Evolutionary conservation across 345 rosid species (phyloP).

Genomic region (Lepidium didymum): DNA sequence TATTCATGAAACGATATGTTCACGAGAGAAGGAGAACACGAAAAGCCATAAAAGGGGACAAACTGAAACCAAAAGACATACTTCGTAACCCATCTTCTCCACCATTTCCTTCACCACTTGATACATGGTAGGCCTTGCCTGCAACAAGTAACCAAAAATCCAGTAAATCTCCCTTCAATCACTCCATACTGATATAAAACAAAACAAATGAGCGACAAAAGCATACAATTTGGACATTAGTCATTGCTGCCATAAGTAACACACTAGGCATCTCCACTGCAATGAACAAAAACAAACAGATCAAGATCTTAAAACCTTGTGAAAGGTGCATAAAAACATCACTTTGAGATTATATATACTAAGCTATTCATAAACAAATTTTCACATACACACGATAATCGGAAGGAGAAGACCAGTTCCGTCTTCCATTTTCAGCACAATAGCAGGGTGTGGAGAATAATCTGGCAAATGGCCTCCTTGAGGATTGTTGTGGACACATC

Average conservation of each 20-base stretch:
- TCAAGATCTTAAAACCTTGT: neutral
- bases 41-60: neutral
- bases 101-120: slow-evolving; percentile 91
- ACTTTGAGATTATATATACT: neutral
- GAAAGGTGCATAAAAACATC: neutral
- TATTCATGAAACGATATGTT: neutral
- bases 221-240: slow-evolving; percentile 79
- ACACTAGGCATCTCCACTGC: slow-evolving; percentile 99
- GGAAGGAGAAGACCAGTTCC: slow-evolving; percentile 97
- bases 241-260: slow-evolving; percentile 92
- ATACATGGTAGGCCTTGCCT: slow-evolving; percentile 94
- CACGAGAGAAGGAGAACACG: neutral
- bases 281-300: slow-evolving; percentile 7
- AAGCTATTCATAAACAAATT: neutral
- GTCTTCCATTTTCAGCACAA: slow-evolving; percentile 96
- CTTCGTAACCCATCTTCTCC: slow-evolving; percentile 86
- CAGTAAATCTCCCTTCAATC: neutral
- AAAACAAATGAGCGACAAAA: neutral
- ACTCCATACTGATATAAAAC: neutral
- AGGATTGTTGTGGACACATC: slow-evolving; percentile 85
- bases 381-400: slow-evolving; percentile 79
- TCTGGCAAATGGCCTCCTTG: slow-evolving; percentile 79
- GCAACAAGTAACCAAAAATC: slow-evolving; percentile 16
- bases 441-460: slow-evolving; percentile 90
- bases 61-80: slow-evolving; percentile 23